phyloP scores from a whole-genome alignment of 495 filamentous ascomycete species.

The Massariosphaeria phaeospora region DNA sequence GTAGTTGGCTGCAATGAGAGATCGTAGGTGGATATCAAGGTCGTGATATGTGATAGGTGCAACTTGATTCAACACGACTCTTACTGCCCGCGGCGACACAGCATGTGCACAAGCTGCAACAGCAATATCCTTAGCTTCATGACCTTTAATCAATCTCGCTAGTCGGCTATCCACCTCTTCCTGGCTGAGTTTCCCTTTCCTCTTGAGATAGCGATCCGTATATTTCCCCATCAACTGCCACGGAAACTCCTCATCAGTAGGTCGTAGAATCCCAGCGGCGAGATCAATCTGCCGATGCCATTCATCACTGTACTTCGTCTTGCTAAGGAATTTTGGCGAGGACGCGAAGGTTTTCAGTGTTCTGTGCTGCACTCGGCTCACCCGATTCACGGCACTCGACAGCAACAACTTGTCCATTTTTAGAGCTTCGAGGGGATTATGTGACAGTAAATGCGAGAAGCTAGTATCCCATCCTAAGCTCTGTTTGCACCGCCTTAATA shows the following conservation, averaged over 20 bases:
- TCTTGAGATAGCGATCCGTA: slow-evolving; percentile 29
- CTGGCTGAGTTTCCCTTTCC: slow-evolving; percentile 24
- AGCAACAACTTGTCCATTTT: too few relatives aligned
- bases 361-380: too few relatives aligned
- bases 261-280: slow-evolving; percentile 4
- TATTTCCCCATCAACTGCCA: slow-evolving; percentile 7
- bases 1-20: slow-evolving; percentile 23
- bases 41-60: slow-evolving; percentile 22
- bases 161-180: slow-evolving; percentile 20
- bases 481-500: too few relatives aligned
- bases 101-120: slow-evolving; percentile 30
- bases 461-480: too few relatives aligned
- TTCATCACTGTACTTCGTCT: slow-evolving; percentile 21
- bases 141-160: slow-evolving; percentile 16
- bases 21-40: slow-evolving; percentile 22
- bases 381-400: too few relatives aligned
- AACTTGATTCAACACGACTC: slow-evolving; percentile 25
- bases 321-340: too few relatives aligned
- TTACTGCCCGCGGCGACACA: slow-evolving; percentile 15
- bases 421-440: too few relatives aligned
- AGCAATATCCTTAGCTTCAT: slow-evolving; percentile 27
- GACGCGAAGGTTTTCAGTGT: background rate
- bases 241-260: slow-evolving; percentile 11
- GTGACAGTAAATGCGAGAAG: too few relatives aligned
- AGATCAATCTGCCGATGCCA: slow-evolving; percentile 27